Evolutionary conservation across 2,329 filamentous ascomycete genomes (phyloP).

Genomic region (Berkeleyomyces basicola): DNA sequence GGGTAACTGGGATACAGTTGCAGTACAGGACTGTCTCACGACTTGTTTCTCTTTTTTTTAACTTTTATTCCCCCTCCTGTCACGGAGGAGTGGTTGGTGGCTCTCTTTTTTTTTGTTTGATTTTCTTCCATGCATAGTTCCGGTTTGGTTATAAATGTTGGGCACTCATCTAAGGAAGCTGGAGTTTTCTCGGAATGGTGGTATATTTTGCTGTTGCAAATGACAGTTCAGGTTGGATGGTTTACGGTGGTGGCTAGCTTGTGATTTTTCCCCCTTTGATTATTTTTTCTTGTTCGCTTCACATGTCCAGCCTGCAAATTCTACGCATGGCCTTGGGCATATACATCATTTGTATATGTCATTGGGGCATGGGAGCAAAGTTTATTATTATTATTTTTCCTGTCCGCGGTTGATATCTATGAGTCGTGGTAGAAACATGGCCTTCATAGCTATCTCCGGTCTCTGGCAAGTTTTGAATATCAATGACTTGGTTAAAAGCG

Average conservation of each 20-base stretch:
- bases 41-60: constrained; percentile 4
- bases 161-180: background rate
- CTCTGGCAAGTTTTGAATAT: too few species aligned
- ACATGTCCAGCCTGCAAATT: background rate
- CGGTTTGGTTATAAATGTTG: background rate
- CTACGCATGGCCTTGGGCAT: too few species aligned
- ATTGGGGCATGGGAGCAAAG: too few species aligned
- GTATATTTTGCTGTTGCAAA: background rate
- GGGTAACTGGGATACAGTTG: background rate
- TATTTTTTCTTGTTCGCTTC: background rate
- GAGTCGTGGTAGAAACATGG: too few species aligned
- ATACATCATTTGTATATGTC: too few species aligned
- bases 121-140: background rate
- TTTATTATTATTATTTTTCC: too few species aligned
- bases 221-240: background rate
- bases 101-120: background rate
- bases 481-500: too few species aligned
- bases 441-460: too few species aligned
- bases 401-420: too few species aligned
- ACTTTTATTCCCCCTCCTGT: background rate
- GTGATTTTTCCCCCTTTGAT: background rate
- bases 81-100: background rate
- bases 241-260: background rate
- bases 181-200: background rate
- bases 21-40: constrained; percentile 1